A percentile compares a stretch with the other conserved stretches of the same genome.
Evolutionary conservation across 177 flowering plant genomes (phyloP).

Genomic region (Tripterygium wilfordii): DNA sequence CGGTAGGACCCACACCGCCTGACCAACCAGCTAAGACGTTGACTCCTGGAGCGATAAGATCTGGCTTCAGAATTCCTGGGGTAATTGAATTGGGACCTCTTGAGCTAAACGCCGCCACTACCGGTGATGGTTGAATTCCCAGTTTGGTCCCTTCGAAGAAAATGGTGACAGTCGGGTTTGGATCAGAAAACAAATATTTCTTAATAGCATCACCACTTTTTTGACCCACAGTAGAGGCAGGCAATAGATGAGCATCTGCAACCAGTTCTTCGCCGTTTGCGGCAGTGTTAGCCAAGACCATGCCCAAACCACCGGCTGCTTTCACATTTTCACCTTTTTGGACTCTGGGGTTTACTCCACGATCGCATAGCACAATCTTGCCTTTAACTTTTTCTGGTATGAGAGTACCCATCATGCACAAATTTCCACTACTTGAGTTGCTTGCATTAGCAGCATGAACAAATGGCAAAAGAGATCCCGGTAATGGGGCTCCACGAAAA

Average conservation of each 20-base stretch:
- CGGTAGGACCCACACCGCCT: constrained; percentile 46
- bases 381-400: constrained; percentile 47
- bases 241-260: constrained; percentile 64
- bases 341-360: constrained; percentile 52
- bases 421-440: constrained; percentile 38
- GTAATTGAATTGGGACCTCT: constrained; percentile 63
- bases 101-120: constrained; percentile 71
- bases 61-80: constrained; percentile 59
- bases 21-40: constrained; percentile 71
- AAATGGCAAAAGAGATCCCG: constrained; percentile 28
- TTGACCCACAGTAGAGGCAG: constrained; percentile 56
- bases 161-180: constrained; percentile 44
- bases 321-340: constrained; percentile 52
- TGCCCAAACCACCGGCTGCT: constrained; percentile 58
- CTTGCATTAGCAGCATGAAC: constrained; percentile 53
- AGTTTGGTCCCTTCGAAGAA: constrained; percentile 52
- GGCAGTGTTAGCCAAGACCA: constrained; percentile 56
- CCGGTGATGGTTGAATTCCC: constrained; percentile 61
- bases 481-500: constrained; percentile 26
- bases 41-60: constrained; percentile 67
- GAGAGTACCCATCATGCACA: constrained; percentile 45
- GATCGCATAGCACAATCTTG: constrained; percentile 59
- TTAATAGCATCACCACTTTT: constrained; percentile 38
- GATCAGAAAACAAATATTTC: constrained; percentile 29
- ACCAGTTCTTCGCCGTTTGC: constrained; percentile 63